Percentiles rank a stretch among this genome's conserved stretches.
Evolutionary conservation across 2,329 filamentous ascomycete species (phyloP).

Genomic region (Alternaria incomplexa): DNA sequence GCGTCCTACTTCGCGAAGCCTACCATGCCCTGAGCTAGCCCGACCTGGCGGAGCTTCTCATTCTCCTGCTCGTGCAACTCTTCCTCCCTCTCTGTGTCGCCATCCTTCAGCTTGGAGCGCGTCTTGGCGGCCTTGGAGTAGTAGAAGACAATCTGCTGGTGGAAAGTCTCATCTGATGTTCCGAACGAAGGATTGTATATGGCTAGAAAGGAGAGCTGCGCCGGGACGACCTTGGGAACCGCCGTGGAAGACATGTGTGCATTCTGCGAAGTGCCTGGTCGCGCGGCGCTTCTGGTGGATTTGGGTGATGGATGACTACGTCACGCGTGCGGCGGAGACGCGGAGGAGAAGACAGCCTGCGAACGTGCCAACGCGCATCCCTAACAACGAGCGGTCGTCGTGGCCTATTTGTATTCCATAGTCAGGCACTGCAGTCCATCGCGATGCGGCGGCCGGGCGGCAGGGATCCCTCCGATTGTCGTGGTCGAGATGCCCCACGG

Average conservation of each 20-base stretch:
- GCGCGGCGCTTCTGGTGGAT: slow-evolving; percentile 4
- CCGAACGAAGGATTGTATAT: slow-evolving; percentile 93
- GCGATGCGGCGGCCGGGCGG: background rate
- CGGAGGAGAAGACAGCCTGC: slow-evolving; percentile 2
- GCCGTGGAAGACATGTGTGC: slow-evolving; percentile 34
- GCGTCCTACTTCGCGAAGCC: slow-evolving; percentile 71
- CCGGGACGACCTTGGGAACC: slow-evolving; percentile 65
- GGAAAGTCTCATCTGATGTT: slow-evolving; percentile 72
- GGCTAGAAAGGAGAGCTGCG: slow-evolving; percentile 86
- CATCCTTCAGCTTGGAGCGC: slow-evolving; percentile 36
- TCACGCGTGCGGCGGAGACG: slow-evolving; percentile 5
- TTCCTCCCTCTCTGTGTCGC: slow-evolving; percentile 43
- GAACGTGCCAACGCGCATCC: background rate
- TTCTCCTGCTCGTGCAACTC: slow-evolving; percentile 70
- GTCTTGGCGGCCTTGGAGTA: slow-evolving; percentile 61
- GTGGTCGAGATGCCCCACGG: slow-evolving; percentile 15
- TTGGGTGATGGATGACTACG: slow-evolving; percentile 5
- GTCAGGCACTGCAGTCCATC: background rate
- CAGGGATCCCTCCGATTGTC: slow-evolving; percentile 4
- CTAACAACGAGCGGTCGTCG: slow-evolving; percentile 1
- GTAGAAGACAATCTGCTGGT: slow-evolving; percentile 92
- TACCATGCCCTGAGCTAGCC: slow-evolving; percentile 95
- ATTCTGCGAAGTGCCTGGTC: slow-evolving; percentile 2
- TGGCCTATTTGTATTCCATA: slow-evolving; percentile 9
- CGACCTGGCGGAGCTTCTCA: slow-evolving; percentile 88